These are phyloP conservation scores for Salvia splendens DNA, from an alignment of 257 asterid genomes.

Conservation along the genomic window DNA sequence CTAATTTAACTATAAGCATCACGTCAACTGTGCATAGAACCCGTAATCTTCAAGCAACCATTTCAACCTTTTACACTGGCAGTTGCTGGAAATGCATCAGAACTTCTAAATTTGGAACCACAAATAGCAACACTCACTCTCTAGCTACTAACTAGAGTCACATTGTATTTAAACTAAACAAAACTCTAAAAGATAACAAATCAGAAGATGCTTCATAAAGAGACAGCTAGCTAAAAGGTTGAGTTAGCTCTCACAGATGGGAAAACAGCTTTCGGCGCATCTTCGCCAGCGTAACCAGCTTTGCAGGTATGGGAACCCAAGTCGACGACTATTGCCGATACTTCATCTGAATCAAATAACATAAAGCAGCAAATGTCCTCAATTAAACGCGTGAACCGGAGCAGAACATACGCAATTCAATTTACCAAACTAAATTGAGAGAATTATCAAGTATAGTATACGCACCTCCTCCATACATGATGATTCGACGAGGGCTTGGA, in stretches of 20 bases:
- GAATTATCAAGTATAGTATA: neutral
- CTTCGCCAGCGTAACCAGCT: slow-evolving; percentile 99
- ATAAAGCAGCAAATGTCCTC: slow-evolving; percentile 24
- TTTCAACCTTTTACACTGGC: neutral
- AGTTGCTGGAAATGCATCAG: slow-evolving; percentile 20
- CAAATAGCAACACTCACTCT: slow-evolving; percentile 21
- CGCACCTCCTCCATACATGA: slow-evolving; percentile 29
- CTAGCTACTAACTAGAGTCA: slow-evolving; percentile 23
- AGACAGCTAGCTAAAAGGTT: neutral
- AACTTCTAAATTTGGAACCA: slow-evolving; percentile 8
- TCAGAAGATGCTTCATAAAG: neutral
- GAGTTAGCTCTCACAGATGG: slow-evolving; percentile 74
- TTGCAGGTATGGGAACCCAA: slow-evolving; percentile 97
- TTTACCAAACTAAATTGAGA: neutral
- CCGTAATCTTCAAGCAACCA: slow-evolving; percentile 10
- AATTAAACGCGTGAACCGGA: neutral
- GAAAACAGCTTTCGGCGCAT: slow-evolving; percentile 98
- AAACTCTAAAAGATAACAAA: neutral
- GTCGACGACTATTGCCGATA: slow-evolving; percentile 91
- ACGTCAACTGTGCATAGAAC: slow-evolving; percentile 23
- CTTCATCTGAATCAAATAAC: slow-evolving; percentile 67
- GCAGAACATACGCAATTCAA: neutral
- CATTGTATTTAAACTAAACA: neutral
- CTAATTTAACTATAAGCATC: neutral
- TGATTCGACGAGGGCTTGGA: neutral